Base-by-base conservation (phyloP, 805 yeast genomes). In the Saturnispora ahearnii region DNA sequence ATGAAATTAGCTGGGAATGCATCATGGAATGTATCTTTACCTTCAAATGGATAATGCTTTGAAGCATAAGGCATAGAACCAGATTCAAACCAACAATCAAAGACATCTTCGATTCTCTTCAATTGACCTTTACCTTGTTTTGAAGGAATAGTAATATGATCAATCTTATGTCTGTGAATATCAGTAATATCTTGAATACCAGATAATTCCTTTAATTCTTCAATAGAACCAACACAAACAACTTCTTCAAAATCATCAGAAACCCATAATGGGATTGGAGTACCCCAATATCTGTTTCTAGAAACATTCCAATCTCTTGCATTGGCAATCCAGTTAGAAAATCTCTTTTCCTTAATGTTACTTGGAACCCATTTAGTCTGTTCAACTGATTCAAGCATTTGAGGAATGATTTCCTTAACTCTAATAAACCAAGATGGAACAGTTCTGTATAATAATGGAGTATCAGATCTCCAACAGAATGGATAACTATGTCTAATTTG, bases 401-500 rank as follows among this genome's bases (percentile, higher is more conserved):
- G 79, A 46, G 97, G 97, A 59, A 91, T 79, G 64, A 87, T 78
- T 50, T 87, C 90, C 58, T 78, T 81, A 51, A 93, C 85, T 65
- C 96, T 84, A 53, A 93, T 93, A 62, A 93, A 93, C 99, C 99
- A 93, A 32, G 98, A 91, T 46, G 99, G 99, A 57, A 93, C 97
- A 36, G 96, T 83, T 73, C 96, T 82, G 75, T 93, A 93, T 58
- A 93, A 69, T 66, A 93, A 80, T 49, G 99, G 99, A 30, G 99
- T 93, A 66, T 93, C 99, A 3, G 98, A 91, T 79, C 99, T 85
- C 99, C 99, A 93, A 74, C 99, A 93, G 84, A 93, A 93, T 62
- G 99, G 99, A 70, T 93, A 93, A 68, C 95, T 84, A 77, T 93
- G 99, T 72, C 82, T 82, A 58, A 90, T 76, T 74, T 93, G 98